These are phyloP conservation scores for Xylona heveae DNA, from an alignment of 495 filamentous ascomycete species.

Conservation along the genomic window DNA sequence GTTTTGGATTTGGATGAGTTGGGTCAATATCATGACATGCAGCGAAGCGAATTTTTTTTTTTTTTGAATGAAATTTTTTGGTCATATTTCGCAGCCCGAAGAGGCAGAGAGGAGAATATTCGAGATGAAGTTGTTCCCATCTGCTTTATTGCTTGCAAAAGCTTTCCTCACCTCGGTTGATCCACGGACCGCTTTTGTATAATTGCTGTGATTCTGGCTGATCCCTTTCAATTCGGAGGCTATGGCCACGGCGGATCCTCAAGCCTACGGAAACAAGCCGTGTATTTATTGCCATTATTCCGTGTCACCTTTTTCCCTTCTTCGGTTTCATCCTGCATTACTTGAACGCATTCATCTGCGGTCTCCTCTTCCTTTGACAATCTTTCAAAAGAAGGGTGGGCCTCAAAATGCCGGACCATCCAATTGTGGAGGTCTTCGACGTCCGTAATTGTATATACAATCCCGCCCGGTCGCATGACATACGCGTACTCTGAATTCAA, in stretches of 20 bases:
- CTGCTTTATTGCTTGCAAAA: no score
- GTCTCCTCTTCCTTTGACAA: constrained; percentile 15
- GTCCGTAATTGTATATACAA: constrained; percentile 91
- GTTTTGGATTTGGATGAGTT: no score
- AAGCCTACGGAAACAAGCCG: constrained; percentile 63
- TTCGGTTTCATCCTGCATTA: constrained; percentile 79
- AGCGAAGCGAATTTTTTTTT: no score
- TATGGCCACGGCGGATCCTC: constrained; percentile 60
- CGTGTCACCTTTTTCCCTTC: constrained; percentile 93
- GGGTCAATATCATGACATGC: no score
- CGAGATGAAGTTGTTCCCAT: no score
- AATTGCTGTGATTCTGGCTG: no score
- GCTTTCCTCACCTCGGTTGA: no score
- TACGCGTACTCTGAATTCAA: constrained; percentile 89
- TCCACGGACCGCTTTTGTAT: no score
- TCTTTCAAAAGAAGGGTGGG: constrained; percentile 43
- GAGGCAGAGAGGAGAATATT: no score
- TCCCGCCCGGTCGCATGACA: constrained; percentile 57
- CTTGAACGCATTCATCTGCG: constrained; percentile 47
- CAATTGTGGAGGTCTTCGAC: constrained; percentile 84
- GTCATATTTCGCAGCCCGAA: no score
- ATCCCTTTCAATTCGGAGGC: no score
- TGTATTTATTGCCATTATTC: constrained; percentile 72
- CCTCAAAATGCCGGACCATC: constrained; percentile 73
- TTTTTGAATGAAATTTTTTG: no score